Base-by-base conservation (phyloP, 108 stramenopile species). In the Cylindrotheca fusiformis region DNA sequence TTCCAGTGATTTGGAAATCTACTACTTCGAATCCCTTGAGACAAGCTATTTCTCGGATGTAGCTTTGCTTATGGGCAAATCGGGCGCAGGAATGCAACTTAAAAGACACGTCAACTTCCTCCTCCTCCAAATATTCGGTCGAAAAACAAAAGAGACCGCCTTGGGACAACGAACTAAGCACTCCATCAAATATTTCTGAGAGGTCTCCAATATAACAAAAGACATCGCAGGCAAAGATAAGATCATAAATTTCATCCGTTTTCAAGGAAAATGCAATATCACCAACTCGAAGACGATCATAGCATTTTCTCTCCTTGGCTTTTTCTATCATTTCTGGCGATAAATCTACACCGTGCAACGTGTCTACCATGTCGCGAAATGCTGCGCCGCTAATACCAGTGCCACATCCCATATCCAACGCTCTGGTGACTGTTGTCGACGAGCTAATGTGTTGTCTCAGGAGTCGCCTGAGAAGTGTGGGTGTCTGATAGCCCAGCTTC, bases 141-240 rank as follows among this genome's bases (percentile, higher is more conserved):
- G 82, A 81, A 61, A 87, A 87, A 31, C 73, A 77, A 72, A 87
- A 82, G n/a, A 73, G 61, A 0, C 81, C 78, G 14, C 69, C 72
- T 30, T 60, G n/a, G 4, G 26, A 10, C 0, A 84, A 58, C 29
- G 67, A 55, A 41, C 60, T 56, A 2, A 58, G 52, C 4, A 79
- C 77, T 10, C 65, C 52, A 44, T 44, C 21, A 51, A 87, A 87
- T 10, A 84, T 70, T 0, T 47, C 57, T 25, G 48, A 27, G 14
- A 87, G 58, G 36, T 84, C 78, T 26, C 44, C 32, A 64, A 88
- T 66, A 32, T 88, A 88, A 4, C 82, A 70, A 48, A 85, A 83
- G 2, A 85, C 79, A 63, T 88, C 84, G 62, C 87, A 88, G 25
- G 87, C 79, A 58, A 85, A 76, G 12, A 88, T 66, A 22, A 88